Percentiles rank a stretch among this genome's conserved stretches.
Evolutionary conservation across 176 grass and related monocot genomes (phyloP).

Genomic region (Hordeum marinum): DNA sequence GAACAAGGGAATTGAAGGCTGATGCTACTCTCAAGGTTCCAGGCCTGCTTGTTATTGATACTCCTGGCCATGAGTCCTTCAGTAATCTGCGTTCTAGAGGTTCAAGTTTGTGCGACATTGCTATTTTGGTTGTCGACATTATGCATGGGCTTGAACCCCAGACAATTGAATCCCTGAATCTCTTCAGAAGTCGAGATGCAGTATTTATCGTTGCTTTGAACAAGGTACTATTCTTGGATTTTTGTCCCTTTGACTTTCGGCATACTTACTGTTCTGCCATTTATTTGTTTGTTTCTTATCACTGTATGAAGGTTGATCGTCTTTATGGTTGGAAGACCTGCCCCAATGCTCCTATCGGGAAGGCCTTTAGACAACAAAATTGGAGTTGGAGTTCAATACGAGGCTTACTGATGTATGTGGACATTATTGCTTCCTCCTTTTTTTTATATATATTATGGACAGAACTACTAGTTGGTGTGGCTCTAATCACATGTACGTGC

Average conservation of each 20-base stretch:
- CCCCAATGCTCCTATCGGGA: constrained; percentile 72
- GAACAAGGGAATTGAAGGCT: constrained; percentile 86
- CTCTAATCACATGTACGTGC: background rate
- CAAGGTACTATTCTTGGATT: constrained; percentile 58
- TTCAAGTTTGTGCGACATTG: constrained; percentile 95
- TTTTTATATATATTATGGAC: background rate
- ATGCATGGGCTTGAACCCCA: constrained; percentile 96
- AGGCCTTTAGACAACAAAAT: constrained; percentile 72
- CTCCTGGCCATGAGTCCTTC: constrained; percentile 89
- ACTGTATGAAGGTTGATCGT: constrained; percentile 73
- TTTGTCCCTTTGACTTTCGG: background rate
- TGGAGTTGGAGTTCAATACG: constrained; percentile 88
- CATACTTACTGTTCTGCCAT: constrained; percentile 8
- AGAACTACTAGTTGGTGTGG: background rate
- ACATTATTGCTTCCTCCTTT: background rate
- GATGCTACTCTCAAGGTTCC: constrained; percentile 94
- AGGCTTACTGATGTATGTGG: constrained; percentile 80
- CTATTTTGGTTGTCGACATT: constrained; percentile 96
- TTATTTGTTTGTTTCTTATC: constrained; percentile 15
- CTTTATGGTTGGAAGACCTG: constrained; percentile 88
- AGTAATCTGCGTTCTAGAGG: constrained; percentile 94
- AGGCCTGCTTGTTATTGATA: constrained; percentile 95
- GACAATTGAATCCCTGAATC: constrained; percentile 90
- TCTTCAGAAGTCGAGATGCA: constrained; percentile 66
- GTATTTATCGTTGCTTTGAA: constrained; percentile 98